Base-by-base conservation (phyloP, 164 flowering plant species). In the Piper longum region DNA sequence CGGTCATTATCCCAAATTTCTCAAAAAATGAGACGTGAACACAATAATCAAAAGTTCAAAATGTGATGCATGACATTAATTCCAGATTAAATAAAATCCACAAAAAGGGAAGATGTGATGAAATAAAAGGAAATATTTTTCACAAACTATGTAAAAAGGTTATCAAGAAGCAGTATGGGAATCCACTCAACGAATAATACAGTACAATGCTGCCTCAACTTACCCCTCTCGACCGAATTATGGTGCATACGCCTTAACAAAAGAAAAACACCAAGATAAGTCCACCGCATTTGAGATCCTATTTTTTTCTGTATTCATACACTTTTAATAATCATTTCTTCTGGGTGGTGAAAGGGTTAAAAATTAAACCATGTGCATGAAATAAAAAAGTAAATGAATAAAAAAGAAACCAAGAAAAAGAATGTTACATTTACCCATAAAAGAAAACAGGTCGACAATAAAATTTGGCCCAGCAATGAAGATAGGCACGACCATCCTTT, bases 171-270 rank as follows among this genome's bases (percentile, higher is more conserved):
- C 17, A 6, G 19, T 8, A 55, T 16, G 13, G 18, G 19, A 55
- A 55, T 16, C 36, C 36, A 26, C 36, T 26, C 36, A 26, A 26
- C 36, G 36, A 26, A 26, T 26, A 26, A 26, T 26, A 26, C 36
- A 26, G 36, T 26, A 26, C 36, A 26, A 26, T 26, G 2, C 43
- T 19, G 42, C 65, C 56, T 17, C 4, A 57, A 61, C 77, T 72
- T 65, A 89, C 93, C 95, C 81, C 83, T 84, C 70, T 72, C 64
- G 57, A 87, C 79, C 56, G 63, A 69, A 73, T 79, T 82, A 70
- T 69, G 43, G 54, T 63, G 61, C 57, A 78, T 61, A 54, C 67
- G 45, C 55, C 67, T 79, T 60, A 77, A 16, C 54, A 84, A 52
- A 43, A 74, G 12, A 59, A 69, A 69, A 68, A 62, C 66, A 13